Evolutionary conservation across 2,329 filamentous ascomycete species (phyloP), one percentile per base, ranked within the genome.

Genomic region (Phaeoacremonium minimum): DNA sequence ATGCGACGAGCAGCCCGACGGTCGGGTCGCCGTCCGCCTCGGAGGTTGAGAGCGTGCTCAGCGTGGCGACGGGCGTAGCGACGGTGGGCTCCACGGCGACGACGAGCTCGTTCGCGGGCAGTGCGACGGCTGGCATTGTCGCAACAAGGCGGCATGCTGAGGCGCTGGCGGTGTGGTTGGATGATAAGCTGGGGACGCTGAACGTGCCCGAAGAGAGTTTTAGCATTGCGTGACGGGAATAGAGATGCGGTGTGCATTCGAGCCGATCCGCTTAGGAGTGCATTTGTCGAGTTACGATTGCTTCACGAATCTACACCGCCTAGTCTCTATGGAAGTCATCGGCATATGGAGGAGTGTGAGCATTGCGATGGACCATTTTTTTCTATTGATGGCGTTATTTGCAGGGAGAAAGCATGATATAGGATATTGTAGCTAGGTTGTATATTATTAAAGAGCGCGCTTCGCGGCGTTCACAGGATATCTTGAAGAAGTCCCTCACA

Each of bases 161-260:
- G 46, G 76, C 81, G 44, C 60, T 83, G 37, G 75, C 73, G 16
- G 60, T 64, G 37, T 78, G 73, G 69, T 53, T 83, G 45, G 77
- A 83, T 44, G 72, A 73, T n/a, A 73, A 73, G 58, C 62, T 83
- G 6, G 71, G 71, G 6, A 61, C 65, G 12, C 51, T 80, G 41
- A 59, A 59, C 12, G 66, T 79, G 18, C 73, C 76, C 0, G 69
- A 75, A 33, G 73, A 77, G 35, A 68, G 66, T 5, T 60, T 72
- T 15, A 64, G 66, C 7, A 49, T 60, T 22, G 46, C 20, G 41
- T 49, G 28, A 42, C 22, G 13, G n/a, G n/a, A n/a, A n/a, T n/a
- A n/a, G n/a, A n/a, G n/a, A n/a, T n/a, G n/a, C n/a, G n/a, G n/a
- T n/a, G n/a, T n/a, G n/a, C n/a, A n/a, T n/a, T n/a, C n/a, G n/a